Conservation (phyloP, 192 early-diverging fungal species). For the Backusella morwellensis region DNA sequence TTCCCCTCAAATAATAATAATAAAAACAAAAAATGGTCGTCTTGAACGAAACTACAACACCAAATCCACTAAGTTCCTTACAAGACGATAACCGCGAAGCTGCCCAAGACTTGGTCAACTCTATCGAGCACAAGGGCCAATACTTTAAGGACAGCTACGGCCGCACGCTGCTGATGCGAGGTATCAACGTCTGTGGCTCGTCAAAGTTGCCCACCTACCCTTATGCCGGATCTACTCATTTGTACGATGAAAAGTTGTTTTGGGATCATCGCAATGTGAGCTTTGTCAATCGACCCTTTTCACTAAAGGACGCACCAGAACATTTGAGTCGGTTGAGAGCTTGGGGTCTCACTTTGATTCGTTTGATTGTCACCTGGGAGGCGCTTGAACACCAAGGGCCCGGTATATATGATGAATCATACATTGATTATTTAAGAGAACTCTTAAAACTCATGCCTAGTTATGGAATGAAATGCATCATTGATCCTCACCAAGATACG, state of each 20-base stretch:
- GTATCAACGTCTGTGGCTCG: conserved; percentile 78
- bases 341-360: conserved; percentile 83
- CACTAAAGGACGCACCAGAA: conserved; percentile 67
- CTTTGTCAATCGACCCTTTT: conserved; percentile 78
- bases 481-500: conserved; percentile 89
- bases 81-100: not conserved
- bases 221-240: conserved; percentile 58
- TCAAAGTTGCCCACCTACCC: conserved; percentile 74
- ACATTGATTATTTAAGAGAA: conserved; percentile 70
- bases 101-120: conserved; percentile 19
- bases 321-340: conserved; percentile 69
- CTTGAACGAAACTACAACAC: not conserved
- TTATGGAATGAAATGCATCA: conserved; percentile 82
- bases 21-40: not conserved
- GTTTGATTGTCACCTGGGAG: conserved; percentile 82
- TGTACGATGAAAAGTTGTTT: conserved; percentile 50
- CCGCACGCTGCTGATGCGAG: conserved; percentile 62
- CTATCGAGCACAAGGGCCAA: conserved; percentile 13
- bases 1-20: not conserved
- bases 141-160: conserved; percentile 56
- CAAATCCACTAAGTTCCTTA: not conserved
- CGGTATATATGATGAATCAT: conserved; percentile 81
- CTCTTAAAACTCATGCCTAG: conserved; percentile 64
- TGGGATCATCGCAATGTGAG: conserved; percentile 73
- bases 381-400: conserved; percentile 76